These are phyloP conservation scores for Wickerhamomyces sp. DNA, from an alignment of 1,139 yeast species.

Conservation along the genomic window DNA sequence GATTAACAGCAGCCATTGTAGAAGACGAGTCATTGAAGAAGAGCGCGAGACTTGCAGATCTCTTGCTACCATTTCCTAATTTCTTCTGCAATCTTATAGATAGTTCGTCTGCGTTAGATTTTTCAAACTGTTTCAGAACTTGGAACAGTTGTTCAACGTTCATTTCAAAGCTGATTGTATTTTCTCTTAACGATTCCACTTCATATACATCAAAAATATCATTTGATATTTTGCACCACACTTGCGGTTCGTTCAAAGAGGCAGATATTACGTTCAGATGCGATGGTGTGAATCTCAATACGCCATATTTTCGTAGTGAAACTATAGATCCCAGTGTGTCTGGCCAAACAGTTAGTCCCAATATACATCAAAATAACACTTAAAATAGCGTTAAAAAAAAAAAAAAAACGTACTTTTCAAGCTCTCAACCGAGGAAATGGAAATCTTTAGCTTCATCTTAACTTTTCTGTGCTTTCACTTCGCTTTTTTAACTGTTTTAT, in stretches of 20 bases:
- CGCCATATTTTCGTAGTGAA: constrained; percentile 33
- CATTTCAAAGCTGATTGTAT: constrained; percentile 48
- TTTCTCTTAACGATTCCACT: constrained; percentile 44
- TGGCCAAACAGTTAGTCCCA: constrained; percentile 9
- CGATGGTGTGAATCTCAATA: constrained; percentile 43
- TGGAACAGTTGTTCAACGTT: constrained; percentile 53
- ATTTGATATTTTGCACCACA: constrained; percentile 52
- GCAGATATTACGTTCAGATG: constrained; percentile 47
- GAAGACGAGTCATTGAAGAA: constrained; percentile 38
- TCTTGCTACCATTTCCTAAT: constrained; percentile 26
- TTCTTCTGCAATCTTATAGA: constrained; percentile 49
- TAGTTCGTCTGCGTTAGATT: constrained; percentile 45
- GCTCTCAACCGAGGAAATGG: constrained; percentile 19
- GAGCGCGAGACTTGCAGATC: constrained; percentile 50
- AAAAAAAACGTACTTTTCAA: constrained; percentile 17
- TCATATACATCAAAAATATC: constrained; percentile 43
- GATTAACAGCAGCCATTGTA: constrained; percentile 35
- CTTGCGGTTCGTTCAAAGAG: constrained; percentile 51
- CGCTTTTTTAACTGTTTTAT: no score
- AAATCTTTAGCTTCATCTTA: constrained; percentile 23
- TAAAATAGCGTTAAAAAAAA: neutral
- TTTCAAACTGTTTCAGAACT: constrained; percentile 50
- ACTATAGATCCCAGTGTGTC: constrained; percentile 31
- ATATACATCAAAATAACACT: no score
- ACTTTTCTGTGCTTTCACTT: no score